Base-by-base conservation (phyloP, 1,139 yeast genomes). In the Torulaspora pretoriensis region DNA sequence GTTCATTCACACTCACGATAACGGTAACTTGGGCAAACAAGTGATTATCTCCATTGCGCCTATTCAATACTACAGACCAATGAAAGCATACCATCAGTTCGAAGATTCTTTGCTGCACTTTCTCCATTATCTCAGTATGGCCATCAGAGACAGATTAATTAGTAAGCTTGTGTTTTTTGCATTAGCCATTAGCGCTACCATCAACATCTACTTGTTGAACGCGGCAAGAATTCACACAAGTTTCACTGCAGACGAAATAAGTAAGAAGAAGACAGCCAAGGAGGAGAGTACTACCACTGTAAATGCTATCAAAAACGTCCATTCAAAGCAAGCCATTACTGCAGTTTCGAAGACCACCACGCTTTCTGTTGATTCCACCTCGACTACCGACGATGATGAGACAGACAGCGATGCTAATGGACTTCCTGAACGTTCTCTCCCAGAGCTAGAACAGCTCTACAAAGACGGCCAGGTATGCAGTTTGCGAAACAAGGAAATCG, bases 141-240 rank as follows among this genome's bases (percentile, higher is more conserved):
- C 90, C n/a, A 83, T 90, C 49, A 80, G 84, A 56, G 97, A 90
- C 65, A 85, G 83, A 40, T 71, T 88, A 49, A 78, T 90, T 55
- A 81, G 94, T 51, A 90, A 92, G 64, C 78, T 81, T 52, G 72
- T 89, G 42, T 77, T 90, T 35, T 74, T 86, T 55, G 81, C 81
- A 4, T 80, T 90, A 51, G 81, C 84, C 17, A 70, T 86, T 52
- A 85, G 96, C 51, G 77, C 89, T 48, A 80, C 83, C 16, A 80
- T 86, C 53, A 92, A 94, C 64, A 82, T 86, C 39, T 92, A 90
- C 67, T 74, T 92, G 56, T 77, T 92, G 61, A 83, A 83, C 60
- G 87, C 84, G 39, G 78, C 90, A 9, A 78, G 86, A 65, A 73
- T 74, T 45, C 86, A 83, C 46, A 60, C 67, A 16, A 49, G 52